Evolutionary conservation across 192 early-diverging fungal genomes (phyloP).

Genomic region (Jimgerdemannia flammicorona): DNA sequence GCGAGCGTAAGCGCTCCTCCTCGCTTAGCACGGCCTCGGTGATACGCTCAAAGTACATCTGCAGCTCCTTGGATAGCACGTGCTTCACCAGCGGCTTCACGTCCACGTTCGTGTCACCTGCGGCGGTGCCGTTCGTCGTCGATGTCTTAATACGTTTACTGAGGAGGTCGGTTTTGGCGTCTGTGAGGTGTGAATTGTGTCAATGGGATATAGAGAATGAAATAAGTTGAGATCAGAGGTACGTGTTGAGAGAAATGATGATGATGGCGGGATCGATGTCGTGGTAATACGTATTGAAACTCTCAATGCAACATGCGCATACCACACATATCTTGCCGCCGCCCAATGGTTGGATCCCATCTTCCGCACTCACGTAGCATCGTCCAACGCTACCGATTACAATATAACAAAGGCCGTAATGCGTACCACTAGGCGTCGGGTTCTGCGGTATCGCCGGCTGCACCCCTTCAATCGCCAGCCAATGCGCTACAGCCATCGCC

Average conservation of each 20-base stretch:
- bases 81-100: conserved; percentile 81
- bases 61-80: conserved; percentile 88
- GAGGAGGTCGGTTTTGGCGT: conserved; percentile 51
- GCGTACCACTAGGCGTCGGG: conserved; percentile 64
- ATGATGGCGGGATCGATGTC: background rate
- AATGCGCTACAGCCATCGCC: conserved; percentile 59
- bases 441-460: conserved; percentile 97
- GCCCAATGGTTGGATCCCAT: background rate
- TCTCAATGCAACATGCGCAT: too few species aligned
- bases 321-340: too few species aligned
- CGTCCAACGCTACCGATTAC: too few species aligned
- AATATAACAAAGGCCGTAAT: background rate
- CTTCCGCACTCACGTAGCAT: background rate
- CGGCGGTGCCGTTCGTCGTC: conserved; percentile 14
- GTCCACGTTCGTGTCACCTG: conserved; percentile 23
- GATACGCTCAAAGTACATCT: conserved; percentile 92
- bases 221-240: background rate
- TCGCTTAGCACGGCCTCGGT: conserved; percentile 71
- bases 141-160: conserved; percentile 39
- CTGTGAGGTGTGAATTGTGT: background rate
- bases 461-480: conserved; percentile 99
- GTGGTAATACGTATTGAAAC: too few species aligned
- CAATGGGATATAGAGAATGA: background rate
- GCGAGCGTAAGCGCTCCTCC: conserved; percentile 58
- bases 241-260: background rate